Conservation (phyloP, 2,329 filamentous ascomycete species). For the Alternaria gaisen region DNA sequence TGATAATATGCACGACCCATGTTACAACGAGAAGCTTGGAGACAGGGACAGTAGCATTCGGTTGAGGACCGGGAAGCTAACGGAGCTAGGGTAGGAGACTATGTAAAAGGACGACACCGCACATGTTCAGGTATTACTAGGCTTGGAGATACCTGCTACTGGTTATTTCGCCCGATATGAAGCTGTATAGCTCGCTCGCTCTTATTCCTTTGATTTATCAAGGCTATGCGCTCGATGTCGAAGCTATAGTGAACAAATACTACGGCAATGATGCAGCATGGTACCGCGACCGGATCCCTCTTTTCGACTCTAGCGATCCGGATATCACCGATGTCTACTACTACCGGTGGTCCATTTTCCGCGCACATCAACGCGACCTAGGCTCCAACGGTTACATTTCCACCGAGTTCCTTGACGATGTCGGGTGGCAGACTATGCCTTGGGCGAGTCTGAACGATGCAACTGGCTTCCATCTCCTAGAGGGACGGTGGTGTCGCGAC, state of each 20-base stretch:
- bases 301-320: constrained; percentile 52
- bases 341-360: constrained; percentile 57
- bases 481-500: constrained; percentile 57
- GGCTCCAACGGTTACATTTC: constrained; percentile 56
- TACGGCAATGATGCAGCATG: constrained; percentile 55
- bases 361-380: constrained; percentile 56
- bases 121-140: neutral
- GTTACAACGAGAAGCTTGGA: neutral
- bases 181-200: neutral
- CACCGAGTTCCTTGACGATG: constrained; percentile 57
- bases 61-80: neutral
- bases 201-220: neutral
- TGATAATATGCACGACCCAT: neutral
- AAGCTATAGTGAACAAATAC: constrained; percentile 43
- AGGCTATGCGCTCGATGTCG: constrained; percentile 24
- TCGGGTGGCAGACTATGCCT: constrained; percentile 54
- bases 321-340: constrained; percentile 56
- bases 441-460: constrained; percentile 57
- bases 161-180: neutral
- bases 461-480: constrained; percentile 55
- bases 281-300: constrained; percentile 52
- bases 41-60: neutral
- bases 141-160: neutral
- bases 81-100: neutral
- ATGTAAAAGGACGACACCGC: neutral